These are phyloP conservation scores for Cyclospora cayetanensis DNA, from an alignment of 169 alveolate species.

Conservation along the genomic window DNA sequence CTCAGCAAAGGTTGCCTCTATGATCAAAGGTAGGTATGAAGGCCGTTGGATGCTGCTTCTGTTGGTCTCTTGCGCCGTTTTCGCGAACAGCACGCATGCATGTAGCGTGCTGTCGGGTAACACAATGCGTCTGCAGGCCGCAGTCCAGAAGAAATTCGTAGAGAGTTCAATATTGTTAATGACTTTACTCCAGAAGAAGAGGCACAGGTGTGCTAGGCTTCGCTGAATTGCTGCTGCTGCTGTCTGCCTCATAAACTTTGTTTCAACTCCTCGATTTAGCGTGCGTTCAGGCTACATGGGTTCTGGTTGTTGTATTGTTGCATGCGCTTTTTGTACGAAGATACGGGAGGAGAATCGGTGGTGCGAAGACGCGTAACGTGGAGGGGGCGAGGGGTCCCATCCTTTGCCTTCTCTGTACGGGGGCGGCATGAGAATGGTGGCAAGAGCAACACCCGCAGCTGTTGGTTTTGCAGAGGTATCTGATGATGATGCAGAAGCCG, in stretches of 20 bases:
- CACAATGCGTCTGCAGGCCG: neutral
- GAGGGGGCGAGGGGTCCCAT: neutral
- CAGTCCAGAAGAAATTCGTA: conserved; percentile 94
- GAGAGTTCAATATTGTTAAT: conserved; percentile 92
- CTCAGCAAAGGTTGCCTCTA: conserved; percentile 95
- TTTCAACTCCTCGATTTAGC: neutral
- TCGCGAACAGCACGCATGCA: neutral
- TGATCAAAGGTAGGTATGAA: conserved; percentile 85
- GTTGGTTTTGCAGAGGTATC: neutral
- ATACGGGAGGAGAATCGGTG: conserved; percentile 92
- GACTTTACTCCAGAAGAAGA: conserved; percentile 97
- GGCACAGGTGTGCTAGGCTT: conserved; percentile 84
- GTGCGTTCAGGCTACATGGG: neutral
- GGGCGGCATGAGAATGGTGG: neutral
- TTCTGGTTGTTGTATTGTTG: neutral
- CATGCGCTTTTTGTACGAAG: conserved; percentile 25
- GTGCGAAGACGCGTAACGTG: conserved; percentile 90
- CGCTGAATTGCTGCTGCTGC: conserved; percentile 24
- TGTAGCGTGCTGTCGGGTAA: neutral
- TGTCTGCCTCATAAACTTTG: neutral
- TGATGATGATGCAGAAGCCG: too few species aligned
- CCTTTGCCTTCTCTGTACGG: neutral
- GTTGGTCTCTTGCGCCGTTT: neutral
- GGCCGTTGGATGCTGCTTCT: conserved; percentile 19
- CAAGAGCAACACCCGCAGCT: neutral